phyloP scores from a whole-genome alignment of 2,329 filamentous ascomycete species.

The Nemania diffusa region DNA sequence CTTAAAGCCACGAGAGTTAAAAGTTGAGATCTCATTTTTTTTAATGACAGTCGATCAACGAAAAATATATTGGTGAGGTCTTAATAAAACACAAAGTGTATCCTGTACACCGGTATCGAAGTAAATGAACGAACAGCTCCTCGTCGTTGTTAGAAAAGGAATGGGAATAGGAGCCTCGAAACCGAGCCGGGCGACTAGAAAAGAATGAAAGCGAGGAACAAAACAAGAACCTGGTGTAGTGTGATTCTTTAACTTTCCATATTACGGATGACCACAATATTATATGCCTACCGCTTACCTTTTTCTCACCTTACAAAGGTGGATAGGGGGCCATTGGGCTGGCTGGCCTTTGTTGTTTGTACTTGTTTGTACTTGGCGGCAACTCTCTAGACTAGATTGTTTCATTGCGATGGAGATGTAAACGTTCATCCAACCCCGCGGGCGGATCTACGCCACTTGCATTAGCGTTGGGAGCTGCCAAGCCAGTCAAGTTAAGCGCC shows the following conservation, averaged over 20 bases:
- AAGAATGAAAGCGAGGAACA: slow-evolving; percentile 16
- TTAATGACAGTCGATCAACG: slow-evolving; percentile 16
- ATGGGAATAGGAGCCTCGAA: slow-evolving; percentile 28
- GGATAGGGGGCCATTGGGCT: background rate
- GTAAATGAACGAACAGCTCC: slow-evolving; percentile 6
- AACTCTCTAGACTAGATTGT: slow-evolving; percentile 23
- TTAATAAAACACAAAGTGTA: slow-evolving; percentile 18
- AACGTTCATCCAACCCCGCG: slow-evolving; percentile 30
- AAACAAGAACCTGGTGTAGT: background rate
- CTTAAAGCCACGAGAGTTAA: slow-evolving; percentile 27
- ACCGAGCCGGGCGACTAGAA: slow-evolving; percentile 27
- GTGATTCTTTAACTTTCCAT: slow-evolving; percentile 7
- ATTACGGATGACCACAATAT: background rate
- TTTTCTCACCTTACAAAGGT: slow-evolving; percentile 26
- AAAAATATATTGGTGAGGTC: background rate
- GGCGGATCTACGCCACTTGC: slow-evolving; percentile 29
- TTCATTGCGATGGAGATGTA: slow-evolving; percentile 27
- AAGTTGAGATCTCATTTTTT: slow-evolving; percentile 32
- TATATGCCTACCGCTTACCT: slow-evolving; percentile 18
- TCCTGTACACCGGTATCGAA: slow-evolving; percentile 18
- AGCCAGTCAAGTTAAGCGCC: slow-evolving; percentile 34
- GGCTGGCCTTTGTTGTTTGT: slow-evolving; percentile 4
- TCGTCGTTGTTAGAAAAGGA: background rate
- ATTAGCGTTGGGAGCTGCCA: slow-evolving; percentile 18
- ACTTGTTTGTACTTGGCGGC: slow-evolving; percentile 10